Evolutionary conservation across 2,329 filamentous ascomycete species (phyloP).

Genomic region (Rutstroemia sp.): DNA sequence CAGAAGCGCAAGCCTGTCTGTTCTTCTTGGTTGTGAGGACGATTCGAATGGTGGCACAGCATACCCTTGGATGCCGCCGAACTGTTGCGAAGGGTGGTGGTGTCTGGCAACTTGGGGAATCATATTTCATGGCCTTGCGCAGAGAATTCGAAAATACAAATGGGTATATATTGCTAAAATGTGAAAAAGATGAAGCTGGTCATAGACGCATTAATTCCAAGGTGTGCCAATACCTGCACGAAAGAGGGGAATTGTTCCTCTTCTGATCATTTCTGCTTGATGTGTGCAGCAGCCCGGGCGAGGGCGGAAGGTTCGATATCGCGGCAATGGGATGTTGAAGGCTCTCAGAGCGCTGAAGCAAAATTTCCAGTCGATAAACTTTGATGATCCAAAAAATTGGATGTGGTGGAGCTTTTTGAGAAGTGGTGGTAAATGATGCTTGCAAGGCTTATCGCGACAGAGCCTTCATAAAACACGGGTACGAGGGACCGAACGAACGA

Average conservation of each 20-base stretch:
- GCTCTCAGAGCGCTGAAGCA: neutral
- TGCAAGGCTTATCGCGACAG: constrained; percentile 7
- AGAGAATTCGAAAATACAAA: constrained; percentile 10
- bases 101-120: constrained; percentile 38
- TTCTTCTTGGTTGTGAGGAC: constrained; percentile 15
- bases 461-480: neutral
- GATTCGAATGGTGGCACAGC: constrained; percentile 23
- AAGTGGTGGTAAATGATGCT: constrained; percentile 6
- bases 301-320: constrained; percentile 5
- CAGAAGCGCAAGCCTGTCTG: constrained; percentile 18
- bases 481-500: neutral
- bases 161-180: constrained; percentile 15
- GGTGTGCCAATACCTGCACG: constrained; percentile 31
- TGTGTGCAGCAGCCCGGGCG: constrained; percentile 9
- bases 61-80: constrained; percentile 23
- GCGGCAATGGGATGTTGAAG: neutral
- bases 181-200: constrained; percentile 12
- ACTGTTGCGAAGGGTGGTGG: constrained; percentile 32
- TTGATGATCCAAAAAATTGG: neutral
- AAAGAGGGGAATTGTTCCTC: constrained; percentile 25
- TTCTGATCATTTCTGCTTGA: constrained; percentile 29
- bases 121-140: constrained; percentile 32
- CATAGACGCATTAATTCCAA: constrained; percentile 19
- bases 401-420: constrained; percentile 6
- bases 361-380: neutral